Percentiles rank a stretch among this genome's conserved stretches.
These are phyloP conservation scores for Xylaria palmicola DNA, from an alignment of 495 filamentous ascomycete species.

Conservation along the genomic window DNA sequence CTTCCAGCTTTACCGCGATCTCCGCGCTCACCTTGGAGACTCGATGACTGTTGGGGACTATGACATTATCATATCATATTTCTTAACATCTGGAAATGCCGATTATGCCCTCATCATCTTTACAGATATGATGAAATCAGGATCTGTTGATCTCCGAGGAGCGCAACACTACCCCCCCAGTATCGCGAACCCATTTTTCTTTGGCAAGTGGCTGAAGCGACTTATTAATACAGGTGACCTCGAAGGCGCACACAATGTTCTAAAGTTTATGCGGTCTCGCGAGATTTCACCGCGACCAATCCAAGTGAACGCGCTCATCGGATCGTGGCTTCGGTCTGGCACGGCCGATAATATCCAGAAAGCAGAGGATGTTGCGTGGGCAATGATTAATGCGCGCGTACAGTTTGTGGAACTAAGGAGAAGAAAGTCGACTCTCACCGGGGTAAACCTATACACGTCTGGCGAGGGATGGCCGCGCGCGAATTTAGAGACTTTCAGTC, in stretches of 20 bases:
- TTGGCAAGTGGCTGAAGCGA: slow-evolving; percentile 78
- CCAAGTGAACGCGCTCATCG: slow-evolving; percentile 74
- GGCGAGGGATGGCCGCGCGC: slow-evolving; percentile 43
- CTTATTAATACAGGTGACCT: slow-evolving; percentile 70
- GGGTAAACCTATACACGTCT: slow-evolving; percentile 35
- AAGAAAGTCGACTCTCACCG: slow-evolving; percentile 29
- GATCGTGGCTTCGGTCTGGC: slow-evolving; percentile 67
- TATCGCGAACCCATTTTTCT: slow-evolving; percentile 75
- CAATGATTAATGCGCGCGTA: slow-evolving; percentile 69
- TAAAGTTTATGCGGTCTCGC: slow-evolving; percentile 65
- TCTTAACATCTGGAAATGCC: slow-evolving; percentile 57
- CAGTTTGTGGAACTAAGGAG: slow-evolving; percentile 50
- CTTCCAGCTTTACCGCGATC: slow-evolving; percentile 64
- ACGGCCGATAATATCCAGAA: slow-evolving; percentile 51
- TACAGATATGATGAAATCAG: slow-evolving; percentile 80
- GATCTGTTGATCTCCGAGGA: slow-evolving; percentile 41
- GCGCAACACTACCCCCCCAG: slow-evolving; percentile 54
- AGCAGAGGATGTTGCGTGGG: slow-evolving; percentile 71
- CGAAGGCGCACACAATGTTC: slow-evolving; percentile 65
- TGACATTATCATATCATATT: slow-evolving; percentile 62
- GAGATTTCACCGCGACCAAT: slow-evolving; percentile 63
- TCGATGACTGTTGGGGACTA: slow-evolving; percentile 73
- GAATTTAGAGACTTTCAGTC: slow-evolving; percentile 72
- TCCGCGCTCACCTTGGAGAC: slow-evolving; percentile 58
- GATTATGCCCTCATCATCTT: slow-evolving; percentile 71